These are phyloP conservation scores for Astrothelium macrocarpum DNA, from an alignment of 495 filamentous ascomycete species.

Conservation along the genomic window DNA sequence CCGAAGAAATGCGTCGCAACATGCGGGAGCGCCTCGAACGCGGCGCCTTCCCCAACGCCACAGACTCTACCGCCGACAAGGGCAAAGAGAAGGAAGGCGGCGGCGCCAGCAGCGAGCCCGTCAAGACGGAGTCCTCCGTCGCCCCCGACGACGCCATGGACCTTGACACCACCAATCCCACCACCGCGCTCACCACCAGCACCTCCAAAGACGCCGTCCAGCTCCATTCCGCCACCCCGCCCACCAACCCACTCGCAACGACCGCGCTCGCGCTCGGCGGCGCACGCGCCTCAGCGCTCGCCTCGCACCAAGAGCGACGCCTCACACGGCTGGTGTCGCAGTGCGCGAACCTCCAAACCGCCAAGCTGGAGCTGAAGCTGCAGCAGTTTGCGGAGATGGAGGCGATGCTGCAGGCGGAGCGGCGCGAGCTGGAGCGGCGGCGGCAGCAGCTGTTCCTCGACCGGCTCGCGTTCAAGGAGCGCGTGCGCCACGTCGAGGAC, in stretches of 20 bases:
- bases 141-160: constrained; percentile 54
- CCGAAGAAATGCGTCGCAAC: constrained; percentile 70
- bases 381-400: constrained; percentile 96
- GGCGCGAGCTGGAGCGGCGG: constrained; percentile 80
- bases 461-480: constrained; percentile 77
- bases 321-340: constrained; percentile 86
- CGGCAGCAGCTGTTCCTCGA: constrained; percentile 91
- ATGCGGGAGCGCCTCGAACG: constrained; percentile 61
- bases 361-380: constrained; percentile 49
- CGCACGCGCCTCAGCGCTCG: constrained; percentile 74
- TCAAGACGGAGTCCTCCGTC: constrained; percentile 26
- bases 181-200: constrained; percentile 17
- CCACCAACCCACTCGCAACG: constrained; percentile 46
- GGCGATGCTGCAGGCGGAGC: constrained; percentile 77
- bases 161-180: constrained; percentile 39
- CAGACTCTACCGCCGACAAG: constrained; percentile 33
- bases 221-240: not conserved
- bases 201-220: constrained; percentile 10
- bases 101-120: constrained; percentile 20
- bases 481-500: constrained; percentile 73
- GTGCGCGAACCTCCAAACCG: constrained; percentile 55
- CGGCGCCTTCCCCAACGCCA: constrained; percentile 31
- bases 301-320: constrained; percentile 91
- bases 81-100: constrained; percentile 42
- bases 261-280: constrained; percentile 77